Base-by-base conservation (phyloP, 2,329 filamentous ascomycete genomes). In the Ceratocystis cacaofunesta region DNA sequence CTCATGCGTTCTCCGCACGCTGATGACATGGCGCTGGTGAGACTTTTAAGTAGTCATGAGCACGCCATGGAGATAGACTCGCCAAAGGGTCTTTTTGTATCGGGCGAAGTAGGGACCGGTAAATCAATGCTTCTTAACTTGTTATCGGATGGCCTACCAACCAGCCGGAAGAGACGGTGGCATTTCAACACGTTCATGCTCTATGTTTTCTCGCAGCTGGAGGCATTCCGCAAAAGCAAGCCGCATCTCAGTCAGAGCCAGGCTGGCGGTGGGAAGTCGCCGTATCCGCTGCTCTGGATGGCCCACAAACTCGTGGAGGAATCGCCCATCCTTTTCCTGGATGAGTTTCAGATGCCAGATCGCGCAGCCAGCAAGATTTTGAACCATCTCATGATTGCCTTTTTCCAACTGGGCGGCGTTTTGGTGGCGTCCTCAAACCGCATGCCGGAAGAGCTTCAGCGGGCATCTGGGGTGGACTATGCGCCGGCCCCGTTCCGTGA, bases 151-250 rank as follows among this genome's bases (percentile, higher is more conserved):
- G 87, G 86, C 62, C 75, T 94, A 3, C 89, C 89, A 1, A 90
- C 84, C 17, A 77, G 79, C 57, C 85, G 85, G 71, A 92, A 92
- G 76, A 79, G 81, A 70, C 78, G 88, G 67, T 91, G 87, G 85
- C 89, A 92, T 72, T 94, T 91, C 75, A 90, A 90, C 72, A 90
- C 87, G 0, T 94, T 94, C 70, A 94, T 94, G 87, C 78, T 92
- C 7, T 85, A 92, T 69, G 85, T 84, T 0, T 80, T 92, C 60
- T 86, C 88, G 0, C 85, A 85, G 62, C 77, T 94, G 0, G 89
- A 92, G 70, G 76, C 80, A 12, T 80, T 88, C 57, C 79, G 89
- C 70, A 72, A 3, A 70, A 72, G 1, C 68, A 69, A 15, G 32
- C 64, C 2, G 6, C 65, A 6, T 64, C 44, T 69, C 15, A 15